Evolutionary conservation across 108 stramenopile genomes (phyloP).

Genomic region (Fistulifera pelliculosa): DNA sequence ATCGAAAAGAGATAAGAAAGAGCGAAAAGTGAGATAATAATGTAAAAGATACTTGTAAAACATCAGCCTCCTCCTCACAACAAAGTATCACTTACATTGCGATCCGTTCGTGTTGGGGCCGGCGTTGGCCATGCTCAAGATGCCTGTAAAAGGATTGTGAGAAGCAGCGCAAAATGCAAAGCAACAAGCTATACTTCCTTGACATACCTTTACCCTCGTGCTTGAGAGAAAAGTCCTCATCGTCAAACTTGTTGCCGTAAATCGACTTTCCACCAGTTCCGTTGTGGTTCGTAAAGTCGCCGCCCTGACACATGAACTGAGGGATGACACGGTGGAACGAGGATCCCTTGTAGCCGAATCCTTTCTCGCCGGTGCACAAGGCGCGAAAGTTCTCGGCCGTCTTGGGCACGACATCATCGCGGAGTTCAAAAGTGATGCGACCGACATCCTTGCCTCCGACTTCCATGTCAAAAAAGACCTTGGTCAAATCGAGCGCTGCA

Average conservation of each 20-base stretch:
- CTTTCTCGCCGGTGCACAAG: slow-evolving; percentile 55
- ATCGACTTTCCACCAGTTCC: slow-evolving; percentile 81
- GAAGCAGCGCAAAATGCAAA: too few relatives aligned
- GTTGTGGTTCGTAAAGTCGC: slow-evolving; percentile 17
- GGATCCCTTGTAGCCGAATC: slow-evolving; percentile 69
- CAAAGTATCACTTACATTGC: slow-evolving; percentile 7
- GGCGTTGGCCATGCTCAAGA: slow-evolving; percentile 94
- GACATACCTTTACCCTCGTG: slow-evolving; percentile 45
- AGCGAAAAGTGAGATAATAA: background rate
- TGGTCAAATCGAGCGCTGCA: slow-evolving; percentile 34
- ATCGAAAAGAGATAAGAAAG: background rate
- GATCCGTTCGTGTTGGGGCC: slow-evolving; percentile 91
- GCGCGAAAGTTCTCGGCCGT: slow-evolving; percentile 83
- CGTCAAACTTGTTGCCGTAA: slow-evolving; percentile 90
- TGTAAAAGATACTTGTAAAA: background rate
- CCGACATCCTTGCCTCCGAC: slow-evolving; percentile 84
- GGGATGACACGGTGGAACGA: slow-evolving; percentile 96
- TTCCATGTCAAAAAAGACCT: slow-evolving; percentile 92
- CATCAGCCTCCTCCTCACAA: background rate
- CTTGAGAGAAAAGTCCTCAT: slow-evolving; percentile 94
- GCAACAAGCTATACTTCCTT: too few relatives aligned
- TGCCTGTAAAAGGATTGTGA: slow-evolving; percentile 33
- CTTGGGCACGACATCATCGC: slow-evolving; percentile 94
- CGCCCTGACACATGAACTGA: slow-evolving; percentile 72
- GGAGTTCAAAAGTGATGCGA: slow-evolving; percentile 89